These are phyloP conservation scores for Kodamaea fungicola DNA, from an alignment of 1,139 yeast genomes.

Conservation along the genomic window DNA sequence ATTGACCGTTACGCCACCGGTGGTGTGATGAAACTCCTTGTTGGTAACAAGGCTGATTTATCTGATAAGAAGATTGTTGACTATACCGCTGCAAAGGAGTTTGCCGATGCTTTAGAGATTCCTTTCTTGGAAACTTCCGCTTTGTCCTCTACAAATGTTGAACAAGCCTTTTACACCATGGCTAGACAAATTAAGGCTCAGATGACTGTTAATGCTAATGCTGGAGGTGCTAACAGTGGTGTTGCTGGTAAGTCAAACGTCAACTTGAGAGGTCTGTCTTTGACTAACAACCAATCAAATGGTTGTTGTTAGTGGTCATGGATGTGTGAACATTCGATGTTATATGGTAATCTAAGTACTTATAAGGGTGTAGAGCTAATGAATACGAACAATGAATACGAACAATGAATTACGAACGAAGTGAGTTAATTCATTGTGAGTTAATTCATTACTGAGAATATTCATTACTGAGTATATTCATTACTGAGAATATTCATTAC, in stretches of 20 bases:
- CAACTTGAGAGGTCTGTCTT: constrained; percentile 85
- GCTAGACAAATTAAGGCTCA: constrained; percentile 97
- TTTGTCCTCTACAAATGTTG: constrained; percentile 91
- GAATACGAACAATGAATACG: too few relatives aligned
- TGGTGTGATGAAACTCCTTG: constrained; percentile 92
- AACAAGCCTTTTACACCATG: constrained; percentile 98
- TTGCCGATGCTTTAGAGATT: constrained; percentile 93
- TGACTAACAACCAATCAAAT: constrained; percentile 60
- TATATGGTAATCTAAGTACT: too few relatives aligned
- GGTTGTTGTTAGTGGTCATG: constrained; percentile 64
- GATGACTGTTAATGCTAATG: constrained; percentile 66
- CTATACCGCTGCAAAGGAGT: constrained; percentile 94
- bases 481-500: too few relatives aligned
- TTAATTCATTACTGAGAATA: too few relatives aligned
- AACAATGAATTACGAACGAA: too few relatives aligned
- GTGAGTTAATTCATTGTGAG: too few relatives aligned
- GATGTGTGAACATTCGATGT: too few relatives aligned
- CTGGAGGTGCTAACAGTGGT: constrained; percentile 35
- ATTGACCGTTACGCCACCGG: constrained; percentile 98
- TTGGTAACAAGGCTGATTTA: constrained; percentile 95
- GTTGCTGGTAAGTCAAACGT: constrained; percentile 67
- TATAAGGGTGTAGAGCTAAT: too few relatives aligned
- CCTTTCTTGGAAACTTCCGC: constrained; percentile 98
- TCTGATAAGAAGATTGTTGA: constrained; percentile 94
- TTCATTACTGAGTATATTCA: too few relatives aligned